Base-by-base conservation (phyloP, 176 grass and related monocot species). In the Musa beccarii region DNA sequence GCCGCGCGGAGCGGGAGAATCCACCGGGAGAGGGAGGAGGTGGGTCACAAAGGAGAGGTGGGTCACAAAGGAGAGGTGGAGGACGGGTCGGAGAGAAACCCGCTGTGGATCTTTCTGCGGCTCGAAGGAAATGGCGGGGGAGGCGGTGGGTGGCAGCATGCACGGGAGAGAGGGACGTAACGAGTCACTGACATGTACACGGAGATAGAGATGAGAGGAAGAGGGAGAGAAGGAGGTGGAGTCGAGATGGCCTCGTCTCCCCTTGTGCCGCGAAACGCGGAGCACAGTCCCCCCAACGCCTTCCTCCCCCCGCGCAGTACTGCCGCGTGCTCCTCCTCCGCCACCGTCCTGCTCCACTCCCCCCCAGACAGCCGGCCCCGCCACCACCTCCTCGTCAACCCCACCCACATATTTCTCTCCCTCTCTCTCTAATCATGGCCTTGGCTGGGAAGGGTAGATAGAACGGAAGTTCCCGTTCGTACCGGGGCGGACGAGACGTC, bases 261-360 rank as follows among this genome's bases (percentile, higher is more conserved):
- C 57, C 28, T 51, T 69, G 67, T 69, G 67, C 67, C 67, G 67
- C 29, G 67, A 69, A 69, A 69, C 16, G 12, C 67, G 67, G 67
- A 69, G 13, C 49, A 51, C 29, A 69, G 67, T 69, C 24, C 14
- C 67, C 67, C 8, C 34, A 49, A 16, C 29, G 14, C 1, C 28
- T 4, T 11, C 8, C 16, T 8, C 16, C 66, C 29, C 67, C 49
- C 67, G 57, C 57, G 57, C 57, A 61, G 57, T 69, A 69, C 28
- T 69, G 67, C 28, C 15, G 29, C 28, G 17, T 59, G 57, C 57
- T 20, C 57, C 56, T 61, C 14, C 19, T 8, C 57, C 57, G 57
- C 57, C 57, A 61, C 57, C 57, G 57, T 43, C 57, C 57, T 61
- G 57, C 57, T 43, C 34, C 34, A 43, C 34, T 43, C 34, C 34